Conservation (phyloP, 306 rosid species). For the Inga leiocalycina region DNA sequence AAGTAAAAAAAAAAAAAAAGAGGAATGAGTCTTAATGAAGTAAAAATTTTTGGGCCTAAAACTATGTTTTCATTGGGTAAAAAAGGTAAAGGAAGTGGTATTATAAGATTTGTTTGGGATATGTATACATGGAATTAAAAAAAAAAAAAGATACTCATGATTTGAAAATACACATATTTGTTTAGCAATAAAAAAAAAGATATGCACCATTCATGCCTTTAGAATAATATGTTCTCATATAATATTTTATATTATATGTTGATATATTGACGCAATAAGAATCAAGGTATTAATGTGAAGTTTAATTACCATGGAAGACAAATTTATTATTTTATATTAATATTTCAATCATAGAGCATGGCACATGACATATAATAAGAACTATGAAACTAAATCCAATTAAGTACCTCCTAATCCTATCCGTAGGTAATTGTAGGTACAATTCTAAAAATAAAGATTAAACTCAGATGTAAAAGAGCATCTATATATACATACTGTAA, state of each 20-base stretch:
- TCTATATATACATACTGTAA: no score
- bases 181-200: no score
- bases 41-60: not conserved
- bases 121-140: not conserved
- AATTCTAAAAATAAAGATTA: slow-evolving; percentile 33
- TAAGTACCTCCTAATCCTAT: not conserved
- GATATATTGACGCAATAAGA: not conserved
- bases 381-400: not conserved
- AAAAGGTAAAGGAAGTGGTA: not conserved
- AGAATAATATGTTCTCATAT: not conserved
- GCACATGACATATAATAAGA: not conserved
- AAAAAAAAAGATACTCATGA: not conserved
- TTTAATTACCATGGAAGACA: not conserved
- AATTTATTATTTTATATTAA: not conserved
- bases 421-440: not conserved
- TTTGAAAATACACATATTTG: no score
- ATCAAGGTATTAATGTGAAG: not conserved
- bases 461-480: slow-evolving; percentile 33
- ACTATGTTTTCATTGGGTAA: not conserved
- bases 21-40: not conserved
- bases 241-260: no score
- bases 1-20: not conserved
- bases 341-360: not conserved
- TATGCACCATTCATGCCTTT: not conserved
- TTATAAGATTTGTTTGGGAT: not conserved